These are phyloP conservation scores for Epichloe amarillans DNA, from an alignment of 2,329 filamentous ascomycete genomes.

Conservation along the genomic window DNA sequence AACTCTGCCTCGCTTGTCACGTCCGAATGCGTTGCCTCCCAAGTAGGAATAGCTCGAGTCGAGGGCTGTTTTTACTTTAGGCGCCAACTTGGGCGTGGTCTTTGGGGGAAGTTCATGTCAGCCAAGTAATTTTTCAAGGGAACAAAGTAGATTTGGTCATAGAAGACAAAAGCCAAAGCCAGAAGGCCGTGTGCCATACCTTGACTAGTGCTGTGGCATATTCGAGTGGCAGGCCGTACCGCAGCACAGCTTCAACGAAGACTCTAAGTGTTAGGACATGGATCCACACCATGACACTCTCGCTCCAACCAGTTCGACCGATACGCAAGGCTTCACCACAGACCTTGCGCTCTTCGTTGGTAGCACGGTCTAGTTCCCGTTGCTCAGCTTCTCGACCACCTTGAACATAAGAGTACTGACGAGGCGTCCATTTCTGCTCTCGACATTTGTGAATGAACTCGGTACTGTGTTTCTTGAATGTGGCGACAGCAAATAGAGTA, in stretches of 20 bases:
- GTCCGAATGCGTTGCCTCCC: slow-evolving; percentile 83
- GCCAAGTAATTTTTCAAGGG: background rate
- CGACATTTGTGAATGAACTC: slow-evolving; percentile 89
- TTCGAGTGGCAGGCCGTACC: slow-evolving; percentile 83
- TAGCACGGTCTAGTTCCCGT: slow-evolving; percentile 69
- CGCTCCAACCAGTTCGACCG: slow-evolving; percentile 85
- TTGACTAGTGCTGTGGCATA: slow-evolving; percentile 76
- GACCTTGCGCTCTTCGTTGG: slow-evolving; percentile 76
- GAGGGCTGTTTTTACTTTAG: slow-evolving; percentile 66
- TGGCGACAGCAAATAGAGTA: slow-evolving; percentile 72
- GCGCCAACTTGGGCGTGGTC: slow-evolving; percentile 70
- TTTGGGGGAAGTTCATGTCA: slow-evolving; percentile 21
- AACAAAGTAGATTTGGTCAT: background rate
- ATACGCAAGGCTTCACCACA: slow-evolving; percentile 85
- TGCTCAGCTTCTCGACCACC: slow-evolving; percentile 82
- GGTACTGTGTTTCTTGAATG: slow-evolving; percentile 78
- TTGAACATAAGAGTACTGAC: slow-evolving; percentile 87
- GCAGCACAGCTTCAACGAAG: slow-evolving; percentile 95
- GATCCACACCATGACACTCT: slow-evolving; percentile 91
- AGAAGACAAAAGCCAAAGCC: background rate
- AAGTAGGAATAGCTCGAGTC: slow-evolving; percentile 83
- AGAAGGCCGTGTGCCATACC: slow-evolving; percentile 37
- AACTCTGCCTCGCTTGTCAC: slow-evolving; percentile 85
- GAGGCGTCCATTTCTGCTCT: slow-evolving; percentile 86
- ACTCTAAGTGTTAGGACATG: slow-evolving; percentile 84